Evolutionary conservation across 768 basidiomycete species (phyloP), one percentile per base, ranked within the genome.

Genomic region (Tylopilus sp.): DNA sequence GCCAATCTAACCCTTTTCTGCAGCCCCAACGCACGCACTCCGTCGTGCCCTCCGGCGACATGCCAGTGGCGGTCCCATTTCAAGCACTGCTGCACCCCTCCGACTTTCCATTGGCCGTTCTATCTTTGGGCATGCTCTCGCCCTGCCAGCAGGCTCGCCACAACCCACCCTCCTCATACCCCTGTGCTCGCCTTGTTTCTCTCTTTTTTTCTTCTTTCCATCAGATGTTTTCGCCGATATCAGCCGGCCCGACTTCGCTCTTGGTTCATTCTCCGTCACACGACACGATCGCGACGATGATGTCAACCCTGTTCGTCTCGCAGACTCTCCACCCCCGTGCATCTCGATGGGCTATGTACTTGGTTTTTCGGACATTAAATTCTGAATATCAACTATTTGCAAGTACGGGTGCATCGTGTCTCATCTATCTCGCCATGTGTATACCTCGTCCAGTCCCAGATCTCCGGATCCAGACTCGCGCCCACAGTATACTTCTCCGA

Each of bases 301-400:
- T 22, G 21, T 12, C 14, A 9, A 25, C 24, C 40, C 24, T 10
- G 17, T 26, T 41, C 16, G 40, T 25, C 24, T 41, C 11, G 21
- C 38, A 13, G 21, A 40, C 38, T 13, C 13, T 25, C 40, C 22
- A 13, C 25, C 28, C 4, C 25, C 41, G 25, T 22, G 16, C 44
- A 47, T 36, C 33, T 21, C 21, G 43, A 45, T 29, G 40, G 50
- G 50, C 50, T 24, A 29, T 17, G 19, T 14, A 21, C 52, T 47
- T 29, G 48, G 36, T 38, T 28, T 38, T 47, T 49, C 65, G 65
- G 63, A 66, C 55, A 67, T 64, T 64, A 58, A 64, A 53, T 26
- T 43, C 29, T n/a, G 43, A 55, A 34, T 34, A 37, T 52, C 47
- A 53, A 25, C 55, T 37, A 13, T 29, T 19, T 48, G 48, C 36